A percentile compares a stretch with the other conserved stretches of the same genome.
phyloP scores from a whole-genome alignment of 1,284 basidiomycete species.

The Jaminaea rosea region DNA sequence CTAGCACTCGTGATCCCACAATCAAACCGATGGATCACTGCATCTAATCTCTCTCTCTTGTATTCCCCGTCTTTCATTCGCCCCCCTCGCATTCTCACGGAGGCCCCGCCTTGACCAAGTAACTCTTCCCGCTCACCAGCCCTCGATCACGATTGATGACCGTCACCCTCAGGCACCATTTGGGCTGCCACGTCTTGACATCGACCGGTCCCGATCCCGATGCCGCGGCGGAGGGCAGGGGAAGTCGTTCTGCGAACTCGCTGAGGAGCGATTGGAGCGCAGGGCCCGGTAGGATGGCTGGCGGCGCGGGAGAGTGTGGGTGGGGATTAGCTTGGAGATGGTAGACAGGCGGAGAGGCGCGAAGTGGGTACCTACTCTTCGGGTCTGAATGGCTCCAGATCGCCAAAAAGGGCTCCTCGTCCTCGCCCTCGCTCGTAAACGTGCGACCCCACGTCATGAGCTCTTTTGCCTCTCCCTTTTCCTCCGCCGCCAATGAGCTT shows the following conservation, averaged over 20 bases:
- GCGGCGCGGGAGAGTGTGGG: not conserved
- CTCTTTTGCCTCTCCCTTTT: not conserved
- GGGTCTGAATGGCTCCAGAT: conserved; percentile 26
- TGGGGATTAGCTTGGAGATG: not conserved
- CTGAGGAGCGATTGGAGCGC: conserved; percentile 24
- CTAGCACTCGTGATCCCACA: too few relatives aligned
- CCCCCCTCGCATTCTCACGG: too few relatives aligned
- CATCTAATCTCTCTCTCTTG: too few relatives aligned
- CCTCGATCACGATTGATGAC: not conserved
- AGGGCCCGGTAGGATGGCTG: conserved; percentile 22
- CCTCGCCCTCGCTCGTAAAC: conserved; percentile 10
- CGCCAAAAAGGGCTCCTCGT: conserved; percentile 18
- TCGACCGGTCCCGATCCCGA: too few relatives aligned
- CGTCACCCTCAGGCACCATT: not conserved
- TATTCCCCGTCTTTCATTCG: too few relatives aligned
- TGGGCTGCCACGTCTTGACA: too few relatives aligned
- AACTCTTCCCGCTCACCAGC: too few relatives aligned
- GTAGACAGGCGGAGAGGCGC: not conserved
- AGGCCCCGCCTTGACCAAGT: too few relatives aligned
- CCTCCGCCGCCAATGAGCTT: too few relatives aligned
- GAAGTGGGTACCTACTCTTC: conserved; percentile 10
- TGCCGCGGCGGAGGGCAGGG: conserved; percentile 3
- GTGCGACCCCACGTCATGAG: not conserved
- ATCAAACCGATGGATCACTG: too few relatives aligned
- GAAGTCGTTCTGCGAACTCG: conserved; percentile 24